Evolutionary conservation across 371 early-diverging fungal species (phyloP).

Genomic region (Circinella umbellata): DNA sequence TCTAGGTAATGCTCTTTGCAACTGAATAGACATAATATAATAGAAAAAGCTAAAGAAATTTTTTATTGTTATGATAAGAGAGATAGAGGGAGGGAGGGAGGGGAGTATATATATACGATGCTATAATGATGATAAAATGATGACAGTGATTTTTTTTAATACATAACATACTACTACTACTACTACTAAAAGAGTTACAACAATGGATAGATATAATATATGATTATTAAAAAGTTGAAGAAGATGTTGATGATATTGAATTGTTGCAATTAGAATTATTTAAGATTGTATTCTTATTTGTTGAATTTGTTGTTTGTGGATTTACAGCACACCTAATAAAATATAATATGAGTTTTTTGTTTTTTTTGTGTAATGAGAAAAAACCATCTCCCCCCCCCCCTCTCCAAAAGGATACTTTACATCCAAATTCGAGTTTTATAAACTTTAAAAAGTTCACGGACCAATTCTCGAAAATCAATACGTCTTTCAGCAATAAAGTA

Average conservation of each 20-base stretch:
- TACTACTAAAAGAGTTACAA: no score
- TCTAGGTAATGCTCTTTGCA: neutral
- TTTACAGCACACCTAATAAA: slow-evolving; percentile 20
- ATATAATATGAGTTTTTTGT: no score
- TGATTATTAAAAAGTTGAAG: neutral
- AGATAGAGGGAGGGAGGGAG: neutral
- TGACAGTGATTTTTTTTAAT: no score
- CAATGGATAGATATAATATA: neutral
- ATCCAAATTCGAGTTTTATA: slow-evolving; percentile 99
- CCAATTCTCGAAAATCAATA: slow-evolving; percentile 98
- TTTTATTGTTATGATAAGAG: neutral
- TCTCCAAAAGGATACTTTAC: slow-evolving; percentile 35
- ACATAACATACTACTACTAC: no score
- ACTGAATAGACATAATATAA: neutral
- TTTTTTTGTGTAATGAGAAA: no score
- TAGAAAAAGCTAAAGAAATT: neutral
- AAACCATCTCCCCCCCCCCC: no score
- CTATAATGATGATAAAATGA: no score
- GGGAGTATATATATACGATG: no score
- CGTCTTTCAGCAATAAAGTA: slow-evolving; percentile 93
- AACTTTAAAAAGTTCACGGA: slow-evolving; percentile 97
- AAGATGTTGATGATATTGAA: neutral
- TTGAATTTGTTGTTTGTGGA: slow-evolving; percentile 2
- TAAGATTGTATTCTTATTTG: neutral
- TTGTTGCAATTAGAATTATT: neutral